Evolutionary conservation across 192 early-diverging fungal genomes (phyloP), one percentile per base, ranked within the genome.

Genomic region (Podila epigama): DNA sequence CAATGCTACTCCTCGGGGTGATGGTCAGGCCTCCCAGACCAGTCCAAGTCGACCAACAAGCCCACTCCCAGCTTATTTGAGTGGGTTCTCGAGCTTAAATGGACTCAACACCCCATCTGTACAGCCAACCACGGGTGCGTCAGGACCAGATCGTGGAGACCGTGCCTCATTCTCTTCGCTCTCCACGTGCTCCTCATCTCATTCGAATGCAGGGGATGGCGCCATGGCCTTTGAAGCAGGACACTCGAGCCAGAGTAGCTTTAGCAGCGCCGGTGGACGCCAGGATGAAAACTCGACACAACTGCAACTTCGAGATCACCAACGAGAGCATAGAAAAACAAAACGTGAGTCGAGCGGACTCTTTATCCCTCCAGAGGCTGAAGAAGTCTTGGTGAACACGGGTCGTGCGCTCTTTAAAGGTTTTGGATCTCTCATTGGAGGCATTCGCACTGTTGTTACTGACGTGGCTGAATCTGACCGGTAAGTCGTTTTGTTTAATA

Each of bases 351-450:
- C 72, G 0, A 68, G 65, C 29, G 65, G 72, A 32, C 20, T 75
- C 18, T 73, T 66, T 61, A 67, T 75, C 10, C 72, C 72, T 51
- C 53, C 72, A 13, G 72, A 75, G 55, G 72, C 72, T 2, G 72
- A 75, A 34, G 72, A 75, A 32, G 72, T 75, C 0, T 54, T 75
- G 33, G 72, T 75, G 27, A 75, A 75, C 27, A 75, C 72, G 32
- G 72, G 72, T 1, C 72, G 72, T 18, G 72, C 72, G 9, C 70
- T 73, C 12, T 73, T 73, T 63, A 73, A 73, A 32, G 70, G 70
- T 1, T 73, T 73, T 57, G 70, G 70, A 22, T 73, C 70, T 5
- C 51, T 73, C 15, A 7, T 73, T 9, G 70, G 70, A 11, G 70
- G 70, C 7, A 73, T 73, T 32, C 70, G 70, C 7, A 73, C 70